Evolutionary conservation across 2,329 filamentous ascomycete species (phyloP), one percentile per base, ranked within the genome.

Genomic region (Exophiala oligosperma): DNA sequence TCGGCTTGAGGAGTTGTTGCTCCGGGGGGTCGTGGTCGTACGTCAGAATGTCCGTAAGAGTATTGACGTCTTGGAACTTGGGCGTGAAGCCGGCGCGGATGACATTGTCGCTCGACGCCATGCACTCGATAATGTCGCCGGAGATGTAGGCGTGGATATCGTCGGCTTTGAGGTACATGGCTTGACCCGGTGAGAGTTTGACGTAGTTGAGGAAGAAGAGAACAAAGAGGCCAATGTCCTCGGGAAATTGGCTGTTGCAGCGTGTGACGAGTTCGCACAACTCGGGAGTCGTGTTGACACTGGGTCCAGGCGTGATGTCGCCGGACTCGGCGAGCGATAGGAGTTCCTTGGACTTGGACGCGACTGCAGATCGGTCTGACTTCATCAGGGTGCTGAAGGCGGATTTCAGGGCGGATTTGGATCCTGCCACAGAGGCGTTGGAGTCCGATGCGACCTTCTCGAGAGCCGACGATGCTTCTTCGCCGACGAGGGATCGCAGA

Each of bases 81-180:
- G 94, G 94, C 0, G 94, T 99, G 75, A 99, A 94, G 44, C 94
- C 94, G 0, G 94, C 94, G 56, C 94, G 91, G 52, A 99, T 92
- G 37, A 99, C 94, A 66, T 99, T 99, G 81, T 99, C 94, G n/a
- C 91, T 96, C 7, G 91, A 89, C 0, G 94, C 94, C 94, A 99
- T 99, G 80, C 94, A 99, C 76, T 99, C 94, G 72, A 99, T 92
- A 67, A 99, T 96, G 70, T 99, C 93, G 35, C 76, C 76, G 4
- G 75, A 78, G 46, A 79, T 76, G 57, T 99, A 99, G 49, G 94
- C 94, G 73, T 99, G 94, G 68, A 97, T 97, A 70, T 97, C 94
- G 70, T 99, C 93, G 5, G 94, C 94, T 69, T 91, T 91, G 37
- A 99, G 82, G 77, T 97, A 99, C 80, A 99, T 89, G 7, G 93